A percentile compares a stretch with the other conserved stretches of the same genome.
Evolutionary conservation across 176 grass and related monocot species (phyloP).

Genomic region (Oryza meyeriana): DNA sequence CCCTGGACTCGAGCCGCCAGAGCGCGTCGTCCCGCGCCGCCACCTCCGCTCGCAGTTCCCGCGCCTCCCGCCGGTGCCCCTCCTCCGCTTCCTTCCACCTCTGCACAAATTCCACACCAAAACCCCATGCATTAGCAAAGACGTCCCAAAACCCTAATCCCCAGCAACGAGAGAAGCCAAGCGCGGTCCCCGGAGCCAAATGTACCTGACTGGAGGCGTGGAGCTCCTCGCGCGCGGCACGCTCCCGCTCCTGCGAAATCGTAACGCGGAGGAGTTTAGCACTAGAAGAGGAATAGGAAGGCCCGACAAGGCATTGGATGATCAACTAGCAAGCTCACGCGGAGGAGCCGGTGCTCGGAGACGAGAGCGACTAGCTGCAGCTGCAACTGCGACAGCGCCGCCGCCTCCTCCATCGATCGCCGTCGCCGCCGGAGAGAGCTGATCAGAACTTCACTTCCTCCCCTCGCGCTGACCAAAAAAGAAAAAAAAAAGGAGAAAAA

Average conservation of each 20-base stretch:
- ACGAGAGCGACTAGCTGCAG: conserved; percentile 64
- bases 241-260: conserved; percentile 66
- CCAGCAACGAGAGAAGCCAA: background rate
- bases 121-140: background rate
- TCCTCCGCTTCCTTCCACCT: conserved; percentile 42
- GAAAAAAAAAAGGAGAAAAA: too few species aligned
- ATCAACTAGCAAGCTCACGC: conserved; percentile 28
- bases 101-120: conserved; percentile 12
- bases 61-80: conserved; percentile 32
- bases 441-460: background rate
- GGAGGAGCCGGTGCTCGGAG: conserved; percentile 44
- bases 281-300: conserved; percentile 2
- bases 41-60: conserved; percentile 34
- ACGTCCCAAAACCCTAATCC: background rate
- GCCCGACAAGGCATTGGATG: background rate
- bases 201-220: conserved; percentile 6
- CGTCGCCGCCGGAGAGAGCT: background rate
- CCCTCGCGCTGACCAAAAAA: too few species aligned
- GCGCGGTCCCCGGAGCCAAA: background rate
- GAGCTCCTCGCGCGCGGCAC: conserved; percentile 50
- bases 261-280: background rate
- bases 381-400: conserved; percentile 69
- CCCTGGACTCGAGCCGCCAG: conserved; percentile 38
- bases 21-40: conserved; percentile 31
- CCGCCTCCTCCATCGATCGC: conserved; percentile 52